Percentiles rank a stretch among this genome's conserved stretches.
Conservation (phyloP, 1,284 basidiomycete genomes). For the Ustilago crameri region DNA sequence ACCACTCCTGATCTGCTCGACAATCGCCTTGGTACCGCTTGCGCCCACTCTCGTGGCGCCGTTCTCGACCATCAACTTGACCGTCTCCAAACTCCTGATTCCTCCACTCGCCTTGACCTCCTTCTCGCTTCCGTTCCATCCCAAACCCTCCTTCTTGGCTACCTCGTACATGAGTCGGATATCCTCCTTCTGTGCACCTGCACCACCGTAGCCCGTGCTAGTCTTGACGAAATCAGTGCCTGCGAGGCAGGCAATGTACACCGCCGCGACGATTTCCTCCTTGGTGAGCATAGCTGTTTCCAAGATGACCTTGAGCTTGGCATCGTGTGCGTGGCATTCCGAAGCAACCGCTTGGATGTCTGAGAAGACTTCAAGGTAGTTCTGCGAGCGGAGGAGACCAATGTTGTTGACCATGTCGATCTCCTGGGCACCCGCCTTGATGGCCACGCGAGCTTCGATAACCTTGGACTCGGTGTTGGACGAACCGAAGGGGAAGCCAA, state of each 20-base stretch:
- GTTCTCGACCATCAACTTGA: conserved; percentile 52
- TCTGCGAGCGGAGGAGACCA: conserved; percentile 46
- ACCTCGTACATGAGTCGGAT: conserved; percentile 59
- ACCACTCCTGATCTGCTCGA: conserved; percentile 45
- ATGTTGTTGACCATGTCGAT: conserved; percentile 66
- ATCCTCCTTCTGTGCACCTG: conserved; percentile 56
- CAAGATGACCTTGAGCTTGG: conserved; percentile 60
- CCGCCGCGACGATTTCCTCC: conserved; percentile 48
- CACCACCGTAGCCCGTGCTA: conserved; percentile 58
- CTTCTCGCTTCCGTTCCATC: conserved; percentile 23
- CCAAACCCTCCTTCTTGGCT: conserved; percentile 21
- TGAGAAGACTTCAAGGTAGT: conserved; percentile 42
- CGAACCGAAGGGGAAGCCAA: conserved; percentile 55
- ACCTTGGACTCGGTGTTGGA: conserved; percentile 51
- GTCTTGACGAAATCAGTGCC: conserved; percentile 63
- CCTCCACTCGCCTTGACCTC: conserved; percentile 62
- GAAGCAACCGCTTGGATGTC: conserved; percentile 51
- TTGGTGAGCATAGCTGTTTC: conserved; percentile 56
- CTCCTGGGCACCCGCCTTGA: conserved; percentile 50
- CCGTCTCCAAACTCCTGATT: conserved; percentile 41
- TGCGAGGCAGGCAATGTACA: conserved; percentile 53
- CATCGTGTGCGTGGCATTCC: conserved; percentile 29
- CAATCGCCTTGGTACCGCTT: conserved; percentile 56
- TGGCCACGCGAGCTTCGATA: conserved; percentile 44
- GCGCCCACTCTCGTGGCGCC: conserved; percentile 60